These are phyloP conservation scores for Mortierella sp. DNA, from an alignment of 371 early-diverging fungal genomes.

Conservation along the genomic window DNA sequence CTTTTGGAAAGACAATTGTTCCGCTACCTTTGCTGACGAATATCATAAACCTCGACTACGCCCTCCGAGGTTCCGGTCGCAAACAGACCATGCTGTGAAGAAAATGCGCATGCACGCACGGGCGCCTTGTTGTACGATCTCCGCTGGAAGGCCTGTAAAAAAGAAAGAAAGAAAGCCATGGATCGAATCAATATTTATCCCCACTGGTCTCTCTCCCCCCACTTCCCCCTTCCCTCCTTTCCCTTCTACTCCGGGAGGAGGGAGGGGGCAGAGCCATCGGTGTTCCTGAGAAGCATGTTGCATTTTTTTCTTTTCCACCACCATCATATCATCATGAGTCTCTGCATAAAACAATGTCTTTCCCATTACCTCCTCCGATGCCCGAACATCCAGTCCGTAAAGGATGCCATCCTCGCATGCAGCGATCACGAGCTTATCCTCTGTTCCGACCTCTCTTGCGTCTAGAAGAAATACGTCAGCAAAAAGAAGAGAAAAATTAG, in stretches of 20 bases:
- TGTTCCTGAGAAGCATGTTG: not conserved
- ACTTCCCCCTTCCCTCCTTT: not conserved
- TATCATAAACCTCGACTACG: constrained; percentile 53
- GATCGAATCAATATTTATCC: not conserved
- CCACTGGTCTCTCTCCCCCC: not conserved
- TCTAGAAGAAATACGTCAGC: constrained; percentile 40
- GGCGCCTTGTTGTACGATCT: constrained; percentile 43
- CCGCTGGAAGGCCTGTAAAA: constrained; percentile 25
- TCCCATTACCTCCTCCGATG: constrained; percentile 63
- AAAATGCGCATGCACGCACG: constrained; percentile 41
- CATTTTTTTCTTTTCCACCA: not conserved
- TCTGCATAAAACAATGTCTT: too few relatives aligned
- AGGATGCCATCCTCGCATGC: constrained; percentile 60
- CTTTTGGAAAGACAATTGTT: not conserved
- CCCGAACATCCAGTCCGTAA: constrained; percentile 62
- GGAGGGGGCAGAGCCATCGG: too few relatives aligned
- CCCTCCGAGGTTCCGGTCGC: constrained; percentile 52
- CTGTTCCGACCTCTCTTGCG: constrained; percentile 63
- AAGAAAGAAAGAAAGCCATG: not conserved
- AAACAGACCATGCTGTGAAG: constrained; percentile 32
- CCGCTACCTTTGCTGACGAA: constrained; percentile 43
- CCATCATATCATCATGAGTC: not conserved
- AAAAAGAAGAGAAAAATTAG: not conserved
- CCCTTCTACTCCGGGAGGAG: too few relatives aligned
- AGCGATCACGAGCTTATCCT: constrained; percentile 59